Conservation (phyloP, 2,329 filamentous ascomycete species). For the Microsporum canis region DNA sequence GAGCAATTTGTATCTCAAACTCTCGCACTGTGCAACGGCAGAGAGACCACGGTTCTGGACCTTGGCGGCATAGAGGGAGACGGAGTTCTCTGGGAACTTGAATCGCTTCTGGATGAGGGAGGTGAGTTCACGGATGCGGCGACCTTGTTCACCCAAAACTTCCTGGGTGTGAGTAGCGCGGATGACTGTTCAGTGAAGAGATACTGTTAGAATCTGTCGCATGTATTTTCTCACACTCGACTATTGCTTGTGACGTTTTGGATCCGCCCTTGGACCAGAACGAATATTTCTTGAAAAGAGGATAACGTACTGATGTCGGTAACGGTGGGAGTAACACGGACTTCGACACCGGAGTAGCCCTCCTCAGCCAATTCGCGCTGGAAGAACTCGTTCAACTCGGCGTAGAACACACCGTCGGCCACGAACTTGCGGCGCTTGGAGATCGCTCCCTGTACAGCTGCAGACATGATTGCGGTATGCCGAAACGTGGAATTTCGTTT, state of each 20-base stretch:
- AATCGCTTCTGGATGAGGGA: conserved; percentile 99
- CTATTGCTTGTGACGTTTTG: not conserved
- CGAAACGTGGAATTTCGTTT: conserved; percentile 14
- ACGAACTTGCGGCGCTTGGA: conserved; percentile 60
- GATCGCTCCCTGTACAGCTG: conserved; percentile 40
- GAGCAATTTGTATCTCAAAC: conserved; percentile 99
- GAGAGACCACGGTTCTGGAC: conserved; percentile 99
- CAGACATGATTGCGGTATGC: conserved; percentile 37
- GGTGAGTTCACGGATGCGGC: conserved; percentile 99
- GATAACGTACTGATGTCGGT: conserved; percentile 76
- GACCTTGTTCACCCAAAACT: conserved; percentile 98
- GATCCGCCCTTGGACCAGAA: not conserved
- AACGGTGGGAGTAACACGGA: conserved; percentile 98
- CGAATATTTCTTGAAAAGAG: not conserved
- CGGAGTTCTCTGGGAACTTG: conserved; percentile 99
- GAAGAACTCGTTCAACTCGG: conserved; percentile 99
- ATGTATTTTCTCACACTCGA: not conserved
- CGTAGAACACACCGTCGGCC: conserved; percentile 99
- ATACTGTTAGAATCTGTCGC: not conserved
- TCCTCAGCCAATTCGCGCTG: conserved; percentile 99
- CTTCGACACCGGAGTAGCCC: conserved; percentile 99
- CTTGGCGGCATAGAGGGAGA: conserved; percentile 99
- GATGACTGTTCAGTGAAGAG: conserved; percentile 52
- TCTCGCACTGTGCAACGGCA: conserved; percentile 99
- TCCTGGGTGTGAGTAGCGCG: conserved; percentile 99